phyloP scores from a whole-genome alignment of 2,329 filamentous ascomycete genomes.

The Pezicula neosporulosa region DNA sequence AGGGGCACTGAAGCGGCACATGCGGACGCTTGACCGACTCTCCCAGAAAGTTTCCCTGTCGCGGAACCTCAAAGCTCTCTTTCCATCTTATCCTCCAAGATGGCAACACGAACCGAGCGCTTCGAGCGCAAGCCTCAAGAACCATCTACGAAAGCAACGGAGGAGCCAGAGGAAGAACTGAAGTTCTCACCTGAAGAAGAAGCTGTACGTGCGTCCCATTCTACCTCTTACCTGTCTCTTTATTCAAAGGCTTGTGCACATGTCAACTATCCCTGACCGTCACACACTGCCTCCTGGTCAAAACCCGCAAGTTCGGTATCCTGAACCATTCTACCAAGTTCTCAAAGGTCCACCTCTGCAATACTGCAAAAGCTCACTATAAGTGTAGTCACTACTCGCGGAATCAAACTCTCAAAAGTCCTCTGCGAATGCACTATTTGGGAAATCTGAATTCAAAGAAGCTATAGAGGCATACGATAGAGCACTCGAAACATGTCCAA shows the following conservation, averaged over 20 bases:
- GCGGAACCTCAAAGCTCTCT: constrained; percentile 20
- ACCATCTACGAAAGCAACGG: constrained; percentile 4
- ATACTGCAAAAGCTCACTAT: neutral
- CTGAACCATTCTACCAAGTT: too few species aligned
- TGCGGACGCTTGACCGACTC: too few species aligned
- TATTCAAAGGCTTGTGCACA: neutral
- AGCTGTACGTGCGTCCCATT: constrained; percentile 26
- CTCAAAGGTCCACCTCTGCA: too few species aligned
- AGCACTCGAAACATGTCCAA: constrained; percentile 74
- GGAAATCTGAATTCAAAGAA: constrained; percentile 64
- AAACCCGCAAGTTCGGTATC: too few species aligned
- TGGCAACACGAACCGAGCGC: constrained; percentile 26
- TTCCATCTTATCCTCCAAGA: constrained; percentile 39
- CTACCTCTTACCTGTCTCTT: neutral
- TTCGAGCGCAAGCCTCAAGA: constrained; percentile 25
- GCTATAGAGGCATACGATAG: constrained; percentile 82
- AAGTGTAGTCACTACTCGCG: constrained; percentile 56
- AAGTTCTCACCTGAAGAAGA: constrained; percentile 40
- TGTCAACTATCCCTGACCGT: too few species aligned
- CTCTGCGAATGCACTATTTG: constrained; percentile 78
- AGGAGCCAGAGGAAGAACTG: constrained; percentile 22
- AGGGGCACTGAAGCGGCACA: too few species aligned
- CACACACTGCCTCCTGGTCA: too few species aligned
- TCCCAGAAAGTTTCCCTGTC: too few species aligned
- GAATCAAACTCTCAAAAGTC: constrained; percentile 73